Evolutionary conservation across 495 filamentous ascomycete species (phyloP).

Genomic region (Tuber umbilicatum): DNA sequence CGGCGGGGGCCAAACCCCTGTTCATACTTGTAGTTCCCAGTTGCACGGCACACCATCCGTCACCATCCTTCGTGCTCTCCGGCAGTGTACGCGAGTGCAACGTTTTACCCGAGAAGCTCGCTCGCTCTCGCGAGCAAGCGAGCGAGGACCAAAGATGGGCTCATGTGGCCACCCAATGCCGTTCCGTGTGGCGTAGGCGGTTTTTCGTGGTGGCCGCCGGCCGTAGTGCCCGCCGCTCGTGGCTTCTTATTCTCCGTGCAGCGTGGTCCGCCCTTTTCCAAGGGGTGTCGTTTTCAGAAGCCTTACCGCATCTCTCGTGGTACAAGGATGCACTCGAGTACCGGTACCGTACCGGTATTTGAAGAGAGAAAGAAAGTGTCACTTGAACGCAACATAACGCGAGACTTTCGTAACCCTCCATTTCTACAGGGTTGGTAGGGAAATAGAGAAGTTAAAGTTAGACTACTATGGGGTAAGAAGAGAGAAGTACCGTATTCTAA

Average conservation of each 20-base stretch:
- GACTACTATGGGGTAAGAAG: background rate
- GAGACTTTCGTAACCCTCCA: background rate
- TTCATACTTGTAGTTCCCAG: background rate
- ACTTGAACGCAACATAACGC: background rate
- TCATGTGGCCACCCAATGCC: background rate
- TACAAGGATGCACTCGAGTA: background rate
- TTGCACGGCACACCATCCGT: background rate
- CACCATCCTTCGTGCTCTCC: background rate
- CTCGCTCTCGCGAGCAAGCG: background rate
- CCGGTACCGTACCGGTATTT: background rate
- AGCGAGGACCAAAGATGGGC: background rate
- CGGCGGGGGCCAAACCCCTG: background rate
- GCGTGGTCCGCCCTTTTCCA: background rate
- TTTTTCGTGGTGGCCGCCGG: background rate
- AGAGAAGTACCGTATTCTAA: background rate
- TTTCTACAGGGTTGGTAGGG: background rate
- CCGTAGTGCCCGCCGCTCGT: slow-evolving; percentile 1
- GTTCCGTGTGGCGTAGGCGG: background rate
- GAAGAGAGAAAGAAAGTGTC: background rate
- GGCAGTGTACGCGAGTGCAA: background rate
- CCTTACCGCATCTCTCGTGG: background rate
- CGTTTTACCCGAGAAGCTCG: background rate
- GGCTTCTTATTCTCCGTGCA: background rate
- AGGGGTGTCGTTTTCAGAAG: background rate
- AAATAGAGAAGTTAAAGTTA: background rate